Conservation (phyloP, 257 asterid genomes). For the Solanum verrucosum region DNA sequence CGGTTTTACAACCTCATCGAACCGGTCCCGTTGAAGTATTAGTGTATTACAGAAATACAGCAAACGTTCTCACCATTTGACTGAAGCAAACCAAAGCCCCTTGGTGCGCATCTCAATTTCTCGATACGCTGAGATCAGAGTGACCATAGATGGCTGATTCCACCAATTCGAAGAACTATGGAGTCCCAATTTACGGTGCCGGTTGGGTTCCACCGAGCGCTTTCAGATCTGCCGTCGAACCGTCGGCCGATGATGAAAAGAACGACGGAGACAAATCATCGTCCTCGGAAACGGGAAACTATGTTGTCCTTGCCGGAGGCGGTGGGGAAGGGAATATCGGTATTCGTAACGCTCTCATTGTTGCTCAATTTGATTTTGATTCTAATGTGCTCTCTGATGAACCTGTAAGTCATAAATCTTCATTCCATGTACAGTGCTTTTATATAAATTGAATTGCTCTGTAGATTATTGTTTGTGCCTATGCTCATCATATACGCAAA, state of each 20-base stretch:
- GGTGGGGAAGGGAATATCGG: conserved; percentile 96
- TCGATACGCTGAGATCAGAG: background rate
- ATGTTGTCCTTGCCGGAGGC: conserved; percentile 77
- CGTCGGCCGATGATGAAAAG: conserved; percentile 10
- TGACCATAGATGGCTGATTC: conserved; percentile 5
- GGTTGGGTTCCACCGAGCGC: conserved; percentile 66
- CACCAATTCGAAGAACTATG: conserved; percentile 46
- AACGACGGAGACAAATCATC: conserved; percentile 9
- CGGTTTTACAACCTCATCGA: background rate
- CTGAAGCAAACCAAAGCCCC: background rate
- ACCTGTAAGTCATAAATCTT: conserved; percentile 43
- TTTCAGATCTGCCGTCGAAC: conserved; percentile 4
- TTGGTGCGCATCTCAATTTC: background rate
- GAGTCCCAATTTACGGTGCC: conserved; percentile 86
- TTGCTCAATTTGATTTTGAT: conserved; percentile 43
- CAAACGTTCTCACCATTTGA: background rate
- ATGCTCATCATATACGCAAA: background rate
- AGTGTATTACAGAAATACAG: background rate
- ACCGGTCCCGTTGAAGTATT: background rate
- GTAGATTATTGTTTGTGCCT: background rate
- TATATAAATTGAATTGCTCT: background rate
- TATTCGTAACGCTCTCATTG: conserved; percentile 65
- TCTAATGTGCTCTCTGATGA: conserved; percentile 54
- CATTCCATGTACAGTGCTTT: background rate
- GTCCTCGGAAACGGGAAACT: conserved; percentile 9